Conservation (phyloP, 2,329 filamentous ascomycete species). For the Colletotrichum cuscutae region DNA sequence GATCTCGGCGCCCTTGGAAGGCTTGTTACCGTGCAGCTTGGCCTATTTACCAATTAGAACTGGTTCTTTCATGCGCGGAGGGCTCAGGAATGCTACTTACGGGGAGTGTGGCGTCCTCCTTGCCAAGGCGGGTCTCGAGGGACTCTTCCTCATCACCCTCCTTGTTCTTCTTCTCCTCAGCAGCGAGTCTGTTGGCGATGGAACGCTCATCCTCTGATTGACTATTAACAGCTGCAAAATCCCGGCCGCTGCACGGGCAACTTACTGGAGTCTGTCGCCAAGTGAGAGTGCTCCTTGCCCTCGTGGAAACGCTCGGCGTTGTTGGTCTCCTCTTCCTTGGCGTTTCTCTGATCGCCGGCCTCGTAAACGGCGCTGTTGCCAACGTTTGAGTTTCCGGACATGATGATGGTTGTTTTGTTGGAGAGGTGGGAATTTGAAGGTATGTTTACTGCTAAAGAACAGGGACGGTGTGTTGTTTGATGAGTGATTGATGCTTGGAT, state of each 20-base stretch:
- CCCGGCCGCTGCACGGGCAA: neutral
- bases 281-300: constrained; percentile 76
- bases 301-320: constrained; percentile 74
- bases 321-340: constrained; percentile 57
- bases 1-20: constrained; percentile 76
- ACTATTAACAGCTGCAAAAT: constrained; percentile 33
- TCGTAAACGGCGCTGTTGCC: constrained; percentile 76
- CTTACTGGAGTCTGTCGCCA: constrained; percentile 77
- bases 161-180: constrained; percentile 56
- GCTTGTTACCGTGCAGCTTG: constrained; percentile 76
- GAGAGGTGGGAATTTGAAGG: neutral
- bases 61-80: constrained; percentile 43
- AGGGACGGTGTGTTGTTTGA: neutral
- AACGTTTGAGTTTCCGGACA: constrained; percentile 68
- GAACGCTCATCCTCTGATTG: constrained; percentile 73
- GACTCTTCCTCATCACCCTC: constrained; percentile 45
- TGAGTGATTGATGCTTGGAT: neutral
- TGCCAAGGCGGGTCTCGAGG: constrained; percentile 50
- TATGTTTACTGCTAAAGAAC: neutral
- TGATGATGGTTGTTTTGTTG: constrained; percentile 36
- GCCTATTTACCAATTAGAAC: constrained; percentile 54
- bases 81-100: constrained; percentile 49
- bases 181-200: constrained; percentile 77
- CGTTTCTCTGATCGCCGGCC: constrained; percentile 79
- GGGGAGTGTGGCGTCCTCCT: constrained; percentile 71